Evolutionary conservation across 352 stramenopile species (phyloP), one percentile per base, ranked within the genome.

Genomic region (Phytopythium mirpurense): DNA sequence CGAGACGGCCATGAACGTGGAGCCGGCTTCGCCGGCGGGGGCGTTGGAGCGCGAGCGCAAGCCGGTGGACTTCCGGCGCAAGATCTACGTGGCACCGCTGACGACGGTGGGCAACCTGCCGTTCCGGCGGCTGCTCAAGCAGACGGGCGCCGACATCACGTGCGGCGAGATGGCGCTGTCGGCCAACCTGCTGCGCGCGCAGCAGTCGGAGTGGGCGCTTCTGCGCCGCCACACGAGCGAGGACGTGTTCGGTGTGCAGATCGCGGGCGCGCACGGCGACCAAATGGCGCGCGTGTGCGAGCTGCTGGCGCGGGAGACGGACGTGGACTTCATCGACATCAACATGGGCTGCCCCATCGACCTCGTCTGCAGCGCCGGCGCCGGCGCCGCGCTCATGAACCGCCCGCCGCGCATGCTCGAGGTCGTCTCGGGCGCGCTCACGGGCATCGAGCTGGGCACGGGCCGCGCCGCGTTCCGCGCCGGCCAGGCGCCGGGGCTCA

Each of bases 281-380:
- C 88, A 98, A 60, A 97, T 98, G 74, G 87, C 87, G 14, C 74
- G 96, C 40, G 80, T 93, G 19, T 92, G 84, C 31, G 95, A 99
- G 56, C 60, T 99, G 34, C 70, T 99, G 34, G 77, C 96, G 51
- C 86, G 88, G 18, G 88, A 98, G 64, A 88, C 83, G 37, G 76
- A 96, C 29, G 74, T 98, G 23, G 96, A 99, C 76, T 99, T 99
- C 80, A 83, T 99, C 31, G 97, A 99, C 75, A 90, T 99, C 63
- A 99, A 99, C 82, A 92, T 98, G 69, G 97, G 97, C 43, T 99
- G 97, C 72, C 97, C 97, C 14, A 98, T 99, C 56, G 97, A 99
- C 68, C 68, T 99, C 31, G 83, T 96, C 57, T 93, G 81, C 50
- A 72, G 79, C 47, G 59, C 82, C 38, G 90, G 90, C 21, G 88